Conservation (phyloP, 2,329 filamentous ascomycete genomes). For the Juglanconis sp. region DNA sequence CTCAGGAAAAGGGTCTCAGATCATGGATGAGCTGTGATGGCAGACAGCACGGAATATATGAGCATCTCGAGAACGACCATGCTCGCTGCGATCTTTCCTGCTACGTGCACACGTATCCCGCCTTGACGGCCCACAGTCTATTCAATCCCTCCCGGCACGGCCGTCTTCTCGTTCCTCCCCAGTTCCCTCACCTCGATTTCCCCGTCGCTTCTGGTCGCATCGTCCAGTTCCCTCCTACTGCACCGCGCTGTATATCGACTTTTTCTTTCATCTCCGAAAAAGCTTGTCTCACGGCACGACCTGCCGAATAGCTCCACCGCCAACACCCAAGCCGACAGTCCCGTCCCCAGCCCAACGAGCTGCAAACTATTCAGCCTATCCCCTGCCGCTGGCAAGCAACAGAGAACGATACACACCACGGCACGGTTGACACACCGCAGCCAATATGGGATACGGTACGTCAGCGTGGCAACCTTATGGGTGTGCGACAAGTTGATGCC, state of each 20-base stretch:
- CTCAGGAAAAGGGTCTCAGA: neutral
- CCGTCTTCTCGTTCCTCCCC: conserved; percentile 26
- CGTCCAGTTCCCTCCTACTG: conserved; percentile 35
- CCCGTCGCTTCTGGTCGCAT: conserved; percentile 23
- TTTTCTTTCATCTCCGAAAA: conserved; percentile 36
- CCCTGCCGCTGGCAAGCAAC: conserved; percentile 50
- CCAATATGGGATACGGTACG: conserved; percentile 46
- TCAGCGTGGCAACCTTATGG: conserved; percentile 47
- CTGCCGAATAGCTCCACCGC: conserved; percentile 48
- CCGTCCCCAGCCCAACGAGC: conserved; percentile 43
- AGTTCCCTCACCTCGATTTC: conserved; percentile 27
- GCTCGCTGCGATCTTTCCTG: too few species aligned
- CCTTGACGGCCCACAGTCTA: neutral
- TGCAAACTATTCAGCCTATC: conserved; percentile 41
- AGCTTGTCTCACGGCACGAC: conserved; percentile 41
- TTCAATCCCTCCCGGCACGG: conserved; percentile 19
- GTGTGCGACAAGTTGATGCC: conserved; percentile 53
- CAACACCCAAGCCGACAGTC: conserved; percentile 43
- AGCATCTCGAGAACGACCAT: too few species aligned
- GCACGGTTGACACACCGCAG: conserved; percentile 50
- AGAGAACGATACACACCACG: conserved; percentile 46
- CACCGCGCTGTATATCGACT: conserved; percentile 41
- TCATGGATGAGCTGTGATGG: too few species aligned
- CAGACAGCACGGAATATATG: too few species aligned
- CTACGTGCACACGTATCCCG: too few species aligned